These are phyloP conservation scores for Laetiporus sulphureus DNA, from an alignment of 1,284 basidiomycete species.

Conservation along the genomic window DNA sequence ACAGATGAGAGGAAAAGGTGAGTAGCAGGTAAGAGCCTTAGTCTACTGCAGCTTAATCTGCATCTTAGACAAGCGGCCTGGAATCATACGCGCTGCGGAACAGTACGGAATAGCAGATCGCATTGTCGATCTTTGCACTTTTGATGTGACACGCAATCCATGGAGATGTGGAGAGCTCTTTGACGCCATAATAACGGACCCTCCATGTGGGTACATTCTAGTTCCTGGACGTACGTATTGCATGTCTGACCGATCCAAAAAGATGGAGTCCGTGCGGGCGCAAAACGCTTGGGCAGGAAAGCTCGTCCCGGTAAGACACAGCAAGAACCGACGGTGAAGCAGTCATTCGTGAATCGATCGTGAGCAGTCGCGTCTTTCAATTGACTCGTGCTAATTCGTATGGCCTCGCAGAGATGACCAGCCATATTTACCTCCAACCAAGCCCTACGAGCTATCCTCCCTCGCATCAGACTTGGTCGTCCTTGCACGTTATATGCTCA, in stretches of 20 bases:
- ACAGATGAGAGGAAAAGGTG: slow-evolving; percentile 92
- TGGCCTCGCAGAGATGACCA: slow-evolving; percentile 38
- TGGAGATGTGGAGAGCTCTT: slow-evolving; percentile 86
- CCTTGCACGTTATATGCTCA: slow-evolving; percentile 80
- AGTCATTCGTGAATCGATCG: slow-evolving; percentile 17
- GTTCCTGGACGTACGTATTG: background rate
- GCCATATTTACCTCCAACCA: slow-evolving; percentile 81
- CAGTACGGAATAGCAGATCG: slow-evolving; percentile 79
- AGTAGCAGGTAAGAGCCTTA: background rate
- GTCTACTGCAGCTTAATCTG: background rate
- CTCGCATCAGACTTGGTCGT: slow-evolving; percentile 80
- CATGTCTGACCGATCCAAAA: slow-evolving; percentile 2
- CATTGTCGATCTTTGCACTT: slow-evolving; percentile 83
- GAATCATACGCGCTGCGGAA: slow-evolving; percentile 73
- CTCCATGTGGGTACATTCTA: slow-evolving; percentile 61
- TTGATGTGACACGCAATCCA: slow-evolving; percentile 86
- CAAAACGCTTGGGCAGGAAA: slow-evolving; percentile 86
- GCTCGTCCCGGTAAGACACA: slow-evolving; percentile 29
- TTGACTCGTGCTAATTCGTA: background rate
- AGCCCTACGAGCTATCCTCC: slow-evolving; percentile 89
- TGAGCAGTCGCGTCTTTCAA: slow-evolving; percentile 10
- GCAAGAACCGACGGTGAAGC: slow-evolving; percentile 2
- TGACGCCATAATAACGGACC: slow-evolving; percentile 93
- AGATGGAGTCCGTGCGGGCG: slow-evolving; percentile 96
- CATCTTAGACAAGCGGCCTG: slow-evolving; percentile 46